phyloP scores from a whole-genome alignment of 495 filamentous ascomycete species.

The Polyplosphaeria fusca region DNA sequence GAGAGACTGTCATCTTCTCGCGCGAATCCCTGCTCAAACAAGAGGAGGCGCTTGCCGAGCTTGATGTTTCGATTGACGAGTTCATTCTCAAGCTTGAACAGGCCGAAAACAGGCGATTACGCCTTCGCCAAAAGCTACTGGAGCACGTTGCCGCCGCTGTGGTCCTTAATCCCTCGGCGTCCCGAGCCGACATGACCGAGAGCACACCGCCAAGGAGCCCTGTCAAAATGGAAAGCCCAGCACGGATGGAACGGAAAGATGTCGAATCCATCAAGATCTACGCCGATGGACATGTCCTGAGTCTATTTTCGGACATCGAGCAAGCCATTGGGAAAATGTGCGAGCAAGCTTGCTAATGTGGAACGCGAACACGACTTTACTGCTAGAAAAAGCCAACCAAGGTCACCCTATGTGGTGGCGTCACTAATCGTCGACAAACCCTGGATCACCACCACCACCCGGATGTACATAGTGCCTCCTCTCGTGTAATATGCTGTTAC shows the following conservation, averaged over 20 bases:
- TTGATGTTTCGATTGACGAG: constrained; percentile 71
- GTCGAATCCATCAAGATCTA: constrained; percentile 67
- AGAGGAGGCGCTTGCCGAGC: constrained; percentile 67
- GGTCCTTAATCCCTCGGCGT: constrained; percentile 26
- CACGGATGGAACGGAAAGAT: constrained; percentile 43
- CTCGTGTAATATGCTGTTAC: constrained; percentile 7
- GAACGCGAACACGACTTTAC: constrained; percentile 15
- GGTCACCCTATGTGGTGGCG: not conserved
- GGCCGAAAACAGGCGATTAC: constrained; percentile 67
- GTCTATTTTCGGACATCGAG: constrained; percentile 39
- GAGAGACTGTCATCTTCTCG: constrained; percentile 60
- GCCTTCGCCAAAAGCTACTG: constrained; percentile 70
- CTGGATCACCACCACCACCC: not conserved
- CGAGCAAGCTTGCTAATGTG: constrained; percentile 35
- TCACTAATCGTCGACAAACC: not conserved
- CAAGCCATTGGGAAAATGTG: constrained; percentile 40
- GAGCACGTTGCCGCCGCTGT: constrained; percentile 52
- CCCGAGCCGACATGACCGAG: constrained; percentile 13
- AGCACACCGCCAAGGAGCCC: constrained; percentile 45
- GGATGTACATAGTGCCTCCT: not conserved
- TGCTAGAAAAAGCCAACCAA: not conserved
- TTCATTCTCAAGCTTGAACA: constrained; percentile 71
- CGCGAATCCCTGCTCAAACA: constrained; percentile 68
- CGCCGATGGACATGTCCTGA: constrained; percentile 58
- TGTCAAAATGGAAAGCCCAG: constrained; percentile 38